These are phyloP conservation scores for Fistulifera solaris DNA, from an alignment of 108 stramenopile genomes.

Conservation along the genomic window DNA sequence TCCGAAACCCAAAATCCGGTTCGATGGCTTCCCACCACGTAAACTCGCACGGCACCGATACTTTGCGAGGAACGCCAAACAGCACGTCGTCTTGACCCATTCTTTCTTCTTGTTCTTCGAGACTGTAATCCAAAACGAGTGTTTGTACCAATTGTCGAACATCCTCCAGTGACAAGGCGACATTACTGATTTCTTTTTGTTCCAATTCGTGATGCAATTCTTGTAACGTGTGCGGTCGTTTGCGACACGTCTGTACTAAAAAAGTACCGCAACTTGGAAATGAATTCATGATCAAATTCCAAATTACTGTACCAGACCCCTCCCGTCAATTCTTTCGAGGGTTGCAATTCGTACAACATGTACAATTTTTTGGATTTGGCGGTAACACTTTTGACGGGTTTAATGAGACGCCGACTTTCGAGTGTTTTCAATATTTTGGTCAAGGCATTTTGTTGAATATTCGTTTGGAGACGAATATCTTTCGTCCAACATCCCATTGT, in stretches of 20 bases:
- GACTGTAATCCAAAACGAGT: conserved; percentile 68
- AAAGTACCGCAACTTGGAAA: conserved; percentile 81
- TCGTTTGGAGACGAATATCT: conserved; percentile 85
- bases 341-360: conserved; percentile 91
- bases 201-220: conserved; percentile 63
- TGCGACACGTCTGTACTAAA: conserved; percentile 58
- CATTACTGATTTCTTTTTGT: conserved; percentile 74
- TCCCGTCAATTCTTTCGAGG: conserved; percentile 94
- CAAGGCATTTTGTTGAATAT: conserved; percentile 83
- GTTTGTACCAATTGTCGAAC: conserved; percentile 86
- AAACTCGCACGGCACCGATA: conserved; percentile 72
- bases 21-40: conserved; percentile 71
- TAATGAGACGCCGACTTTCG: conserved; percentile 85
- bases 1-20: conserved; percentile 77
- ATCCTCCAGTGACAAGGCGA: conserved; percentile 80
- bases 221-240: conserved; percentile 49
- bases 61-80: conserved; percentile 44
- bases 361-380: conserved; percentile 96
- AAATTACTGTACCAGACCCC: conserved; percentile 96
- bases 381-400: conserved; percentile 90
- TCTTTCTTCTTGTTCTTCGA: conserved; percentile 48
- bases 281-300: conserved; percentile 98
- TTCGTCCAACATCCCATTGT: conserved; percentile 97
- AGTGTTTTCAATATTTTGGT: conserved; percentile 92
- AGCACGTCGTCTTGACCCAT: conserved; percentile 33